phyloP scores from a whole-genome alignment of 768 basidiomycete genomes.

The Kwoniella sp. region DNA sequence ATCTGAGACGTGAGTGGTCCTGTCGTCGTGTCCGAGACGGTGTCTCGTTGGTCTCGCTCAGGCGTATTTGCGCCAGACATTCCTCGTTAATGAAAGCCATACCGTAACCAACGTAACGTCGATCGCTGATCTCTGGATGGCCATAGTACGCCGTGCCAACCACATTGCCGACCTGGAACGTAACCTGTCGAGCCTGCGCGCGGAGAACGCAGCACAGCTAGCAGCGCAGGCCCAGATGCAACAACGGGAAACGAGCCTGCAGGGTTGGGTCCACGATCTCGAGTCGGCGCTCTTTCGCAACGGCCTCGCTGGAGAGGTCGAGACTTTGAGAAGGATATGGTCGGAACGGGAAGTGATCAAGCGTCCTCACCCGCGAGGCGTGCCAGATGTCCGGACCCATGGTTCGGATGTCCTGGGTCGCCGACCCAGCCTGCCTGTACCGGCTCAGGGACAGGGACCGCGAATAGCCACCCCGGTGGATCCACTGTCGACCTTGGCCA shows the following conservation, averaged over 20 bases:
- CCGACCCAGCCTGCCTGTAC: too few relatives aligned
- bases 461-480: conserved; percentile 4
- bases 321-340: conserved; percentile 17
- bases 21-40: too few relatives aligned
- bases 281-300: conserved; percentile 20
- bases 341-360: neutral
- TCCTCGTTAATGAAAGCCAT: neutral
- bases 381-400: neutral
- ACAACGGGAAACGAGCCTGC: conserved; percentile 15
- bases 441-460: neutral
- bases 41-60: too few relatives aligned
- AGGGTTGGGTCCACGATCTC: conserved; percentile 23
- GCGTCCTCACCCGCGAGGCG: neutral
- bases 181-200: conserved; percentile 10
- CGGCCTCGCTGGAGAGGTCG: conserved; percentile 18
- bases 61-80: neutral
- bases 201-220: conserved; percentile 15
- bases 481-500: conserved; percentile 16
- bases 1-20: conserved; percentile 27
- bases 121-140: neutral
- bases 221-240: conserved; percentile 4
- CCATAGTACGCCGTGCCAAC: conserved; percentile 32
- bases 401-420: too few relatives aligned
- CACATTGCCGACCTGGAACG: conserved; percentile 28
- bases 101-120: too few relatives aligned